These are phyloP conservation scores for Farysia itapuensis DNA, from an alignment of 1,284 basidiomycete species.

Conservation along the genomic window DNA sequence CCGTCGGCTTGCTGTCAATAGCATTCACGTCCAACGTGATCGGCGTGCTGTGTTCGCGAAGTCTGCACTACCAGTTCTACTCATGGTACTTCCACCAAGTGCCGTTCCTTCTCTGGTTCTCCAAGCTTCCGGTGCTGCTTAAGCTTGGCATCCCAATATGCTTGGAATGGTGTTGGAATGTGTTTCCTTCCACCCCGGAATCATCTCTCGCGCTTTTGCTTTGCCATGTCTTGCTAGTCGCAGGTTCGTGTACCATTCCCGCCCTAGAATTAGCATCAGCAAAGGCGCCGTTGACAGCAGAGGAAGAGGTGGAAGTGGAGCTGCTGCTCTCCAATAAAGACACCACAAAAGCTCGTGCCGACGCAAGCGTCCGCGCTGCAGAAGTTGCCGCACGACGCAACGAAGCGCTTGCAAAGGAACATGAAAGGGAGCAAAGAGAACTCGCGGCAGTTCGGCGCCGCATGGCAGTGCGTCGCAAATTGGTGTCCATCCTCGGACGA, in stretches of 20 bases:
- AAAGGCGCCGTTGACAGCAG: not conserved
- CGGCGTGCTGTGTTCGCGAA: slow-evolving; percentile 88
- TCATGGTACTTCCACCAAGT: slow-evolving; percentile 94
- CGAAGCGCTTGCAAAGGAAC: too few species aligned
- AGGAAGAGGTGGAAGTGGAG: not conserved
- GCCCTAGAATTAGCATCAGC: too few species aligned
- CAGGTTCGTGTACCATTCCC: slow-evolving; percentile 24
- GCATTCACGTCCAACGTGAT: slow-evolving; percentile 85
- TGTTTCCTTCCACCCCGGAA: slow-evolving; percentile 37
- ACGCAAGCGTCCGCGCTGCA: too few species aligned
- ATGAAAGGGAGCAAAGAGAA: slow-evolving; percentile 1
- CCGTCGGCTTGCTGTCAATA: slow-evolving; percentile 7
- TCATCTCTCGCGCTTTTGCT: slow-evolving; percentile 37
- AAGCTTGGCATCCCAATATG: slow-evolving; percentile 13
- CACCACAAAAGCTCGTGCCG: too few species aligned
- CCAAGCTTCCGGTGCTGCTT: slow-evolving; percentile 17
- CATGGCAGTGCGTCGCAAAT: slow-evolving; percentile 19
- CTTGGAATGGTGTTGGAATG: slow-evolving; percentile 49
- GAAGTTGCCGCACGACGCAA: not conserved
- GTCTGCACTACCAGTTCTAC: slow-evolving; percentile 97
- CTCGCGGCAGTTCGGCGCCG: slow-evolving; percentile 13
- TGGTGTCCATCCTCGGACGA: slow-evolving; percentile 10
- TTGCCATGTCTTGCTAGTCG: slow-evolving; percentile 29
- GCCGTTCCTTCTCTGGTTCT: slow-evolving; percentile 77
- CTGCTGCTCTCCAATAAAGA: not conserved